Conservation (phyloP, 352 stramenopile species). For the Globisporangium parvum region DNA sequence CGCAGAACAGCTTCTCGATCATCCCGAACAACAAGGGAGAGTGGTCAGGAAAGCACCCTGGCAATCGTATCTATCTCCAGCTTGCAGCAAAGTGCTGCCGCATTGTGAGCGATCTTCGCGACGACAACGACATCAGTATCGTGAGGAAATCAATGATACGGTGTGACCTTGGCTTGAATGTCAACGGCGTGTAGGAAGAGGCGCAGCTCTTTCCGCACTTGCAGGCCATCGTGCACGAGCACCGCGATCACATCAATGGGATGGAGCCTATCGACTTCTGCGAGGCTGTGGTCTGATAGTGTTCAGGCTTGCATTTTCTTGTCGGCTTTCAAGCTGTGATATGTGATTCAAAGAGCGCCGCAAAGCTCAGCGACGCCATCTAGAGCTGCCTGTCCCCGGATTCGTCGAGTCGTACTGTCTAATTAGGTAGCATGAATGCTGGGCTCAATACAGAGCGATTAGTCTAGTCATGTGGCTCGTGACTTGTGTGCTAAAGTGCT, state of each 20-base stretch:
- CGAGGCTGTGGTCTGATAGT: conserved; percentile 6
- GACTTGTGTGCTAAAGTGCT: too few relatives aligned
- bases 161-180: conserved; percentile 9
- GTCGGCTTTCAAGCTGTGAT: too few relatives aligned
- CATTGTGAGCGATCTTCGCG: conserved; percentile 9
- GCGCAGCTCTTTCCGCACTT: conserved; percentile 12
- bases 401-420: too few relatives aligned
- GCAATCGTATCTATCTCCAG: conserved; percentile 8
- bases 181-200: conserved; percentile 12
- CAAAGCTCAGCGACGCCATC: too few relatives aligned
- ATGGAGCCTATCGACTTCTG: conserved; percentile 8
- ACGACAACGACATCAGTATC: conserved; percentile 10
- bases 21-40: conserved; percentile 1
- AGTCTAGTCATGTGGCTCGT: too few relatives aligned
- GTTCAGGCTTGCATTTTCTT: not conserved
- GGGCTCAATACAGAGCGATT: too few relatives aligned
- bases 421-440: too few relatives aligned
- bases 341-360: too few relatives aligned
- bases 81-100: conserved; percentile 6
- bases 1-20: too few relatives aligned
- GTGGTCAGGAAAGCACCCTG: conserved; percentile 11
- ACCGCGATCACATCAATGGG: conserved; percentile 11
- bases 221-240: conserved; percentile 8
- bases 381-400: too few relatives aligned
- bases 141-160: conserved; percentile 19